Base-by-base conservation (phyloP, 768 basidiomycete species). In the Leccinum barrowsii region DNA sequence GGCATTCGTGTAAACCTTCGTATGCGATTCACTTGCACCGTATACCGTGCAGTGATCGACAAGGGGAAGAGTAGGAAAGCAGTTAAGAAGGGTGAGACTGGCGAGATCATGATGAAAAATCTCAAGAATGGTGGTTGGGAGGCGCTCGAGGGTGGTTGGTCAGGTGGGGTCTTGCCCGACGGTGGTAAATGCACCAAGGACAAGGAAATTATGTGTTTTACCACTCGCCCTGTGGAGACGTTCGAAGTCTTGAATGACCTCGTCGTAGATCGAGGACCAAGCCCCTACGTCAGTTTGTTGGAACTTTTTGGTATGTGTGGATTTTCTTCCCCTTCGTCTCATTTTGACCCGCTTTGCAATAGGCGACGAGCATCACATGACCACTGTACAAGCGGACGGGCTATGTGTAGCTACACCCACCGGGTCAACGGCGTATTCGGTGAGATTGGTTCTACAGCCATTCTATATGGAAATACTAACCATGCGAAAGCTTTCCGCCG, bases 331-430 rank as follows among this genome's bases (percentile, higher is more conserved):
- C 32, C 11, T 24, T 52, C 52, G 40, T 44, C 40, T 59, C 6
- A 21, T 19, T n/a, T 46, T 57, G 55, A 63, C 52, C 52, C 50
- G 1, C 32, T 46, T 49, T n/a, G 6, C 34, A 30, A 34, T 11
- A 98, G 96, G 94, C 59, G 97, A 99, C 70, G 96, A 99, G 63
- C 93, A 99, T 73, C 97, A 98, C 77, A 88, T 99, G 83, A 99
- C 97, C 1, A 99, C 97, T 2, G 97, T 98, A 3, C 97, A 98
- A 76, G 97, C 95, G 0, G 97, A 99, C 67, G 97, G 97, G 12
- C 77, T 99, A 46, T 93, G 91, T 30, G 87, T 99, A 15, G 89
- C 89, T 22, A 99, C 97, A 0, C 97, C 97, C 7, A 99, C 97
- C 0, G 97, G 97, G 4, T 98, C 97, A 34, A 99, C 97, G 11